Evolutionary conservation across 2,329 filamentous ascomycete species (phyloP), one percentile per base, ranked within the genome.

Genomic region (Fonsecaea pugnacius): DNA sequence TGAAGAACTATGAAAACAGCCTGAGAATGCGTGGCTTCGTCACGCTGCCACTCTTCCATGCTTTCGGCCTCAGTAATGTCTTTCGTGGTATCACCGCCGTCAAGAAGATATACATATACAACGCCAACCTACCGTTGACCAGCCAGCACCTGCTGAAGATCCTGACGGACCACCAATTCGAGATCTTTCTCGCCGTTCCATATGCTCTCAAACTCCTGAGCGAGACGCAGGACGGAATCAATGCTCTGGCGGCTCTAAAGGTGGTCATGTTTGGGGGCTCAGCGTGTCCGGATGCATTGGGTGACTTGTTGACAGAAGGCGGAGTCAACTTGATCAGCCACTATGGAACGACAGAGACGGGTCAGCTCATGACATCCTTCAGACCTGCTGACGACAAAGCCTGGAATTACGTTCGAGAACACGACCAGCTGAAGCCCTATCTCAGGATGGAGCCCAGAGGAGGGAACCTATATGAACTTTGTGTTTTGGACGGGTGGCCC

Each of bases 331-430:
- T 88, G 0, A 78, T 84, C 2, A 79, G 79, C 12, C 83, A 87
- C 64, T 88, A 87, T 61, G 56, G 30, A 73, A 84, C 81, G 2
- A 89, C 87, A 0, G 87, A 89, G 71, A 84, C 82, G 1, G 85
- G 86, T 5, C 82, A 86, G 69, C 73, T 89, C 14, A 87, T 87
- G 84, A 87, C 84, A 0, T 87, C 85, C 0, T 82, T 83, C 67
- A 78, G 86, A 9, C 77, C 80, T 0, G 71, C 73, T 2, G 80
- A 75, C 1, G 87, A 89, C 72, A 81, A 80, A 48, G 82, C 78
- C 2, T 89, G 87, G 87, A 84, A 87, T 69, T 89, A 87, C 66
- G 73, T 87, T n/a, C 76, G 82, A 1, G 76, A 79, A 0, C 72
- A 78, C 1, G 73, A 77, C 0, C 70, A 73, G 14, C 75, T 81